Evolutionary conservation across 192 early-diverging fungal genomes (phyloP).

Genomic region (Gamsiella multidivaricata): DNA sequence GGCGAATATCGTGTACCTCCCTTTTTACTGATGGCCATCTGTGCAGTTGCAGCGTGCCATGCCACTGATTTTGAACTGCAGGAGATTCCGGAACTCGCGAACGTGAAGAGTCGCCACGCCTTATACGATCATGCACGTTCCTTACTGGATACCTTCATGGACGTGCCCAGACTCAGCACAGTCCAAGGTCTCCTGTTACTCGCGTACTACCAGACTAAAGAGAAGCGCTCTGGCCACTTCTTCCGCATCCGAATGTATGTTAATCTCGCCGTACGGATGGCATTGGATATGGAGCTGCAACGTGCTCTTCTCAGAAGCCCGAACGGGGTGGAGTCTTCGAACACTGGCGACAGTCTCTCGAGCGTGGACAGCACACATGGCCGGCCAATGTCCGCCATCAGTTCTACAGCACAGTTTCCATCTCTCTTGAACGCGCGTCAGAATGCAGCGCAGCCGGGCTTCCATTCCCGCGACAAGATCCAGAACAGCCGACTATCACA

Average conservation of each 20-base stretch:
- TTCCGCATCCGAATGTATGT: conserved; percentile 63
- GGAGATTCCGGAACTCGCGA: conserved; percentile 43
- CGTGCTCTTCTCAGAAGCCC: conserved; percentile 16
- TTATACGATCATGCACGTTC: conserved; percentile 42
- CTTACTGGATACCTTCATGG: conserved; percentile 61
- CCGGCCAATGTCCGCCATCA: neutral
- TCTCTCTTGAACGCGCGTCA: neutral
- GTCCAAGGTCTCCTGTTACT: conserved; percentile 64
- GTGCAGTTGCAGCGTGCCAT: conserved; percentile 59
- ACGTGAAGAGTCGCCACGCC: conserved; percentile 41
- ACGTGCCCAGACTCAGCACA: conserved; percentile 61
- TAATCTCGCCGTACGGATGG: conserved; percentile 73
- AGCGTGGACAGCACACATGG: neutral
- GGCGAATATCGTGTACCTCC: conserved; percentile 54
- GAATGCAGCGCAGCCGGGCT: neutral
- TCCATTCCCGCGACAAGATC: neutral
- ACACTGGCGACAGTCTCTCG: conserved; percentile 20
- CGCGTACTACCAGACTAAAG: conserved; percentile 62
- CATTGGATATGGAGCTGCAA: conserved; percentile 74
- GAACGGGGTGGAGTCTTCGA: conserved; percentile 19
- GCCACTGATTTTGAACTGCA: conserved; percentile 50
- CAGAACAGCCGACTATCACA: conserved; percentile 7
- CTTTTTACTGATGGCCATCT: conserved; percentile 66
- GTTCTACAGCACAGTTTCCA: conserved; percentile 1
- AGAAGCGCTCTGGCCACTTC: conserved; percentile 59